A percentile compares a stretch with the other conserved stretches of the same genome.
Evolutionary conservation across 2,329 filamentous ascomycete species (phyloP).

Genomic region (Sarocladiaceae sp.): DNA sequence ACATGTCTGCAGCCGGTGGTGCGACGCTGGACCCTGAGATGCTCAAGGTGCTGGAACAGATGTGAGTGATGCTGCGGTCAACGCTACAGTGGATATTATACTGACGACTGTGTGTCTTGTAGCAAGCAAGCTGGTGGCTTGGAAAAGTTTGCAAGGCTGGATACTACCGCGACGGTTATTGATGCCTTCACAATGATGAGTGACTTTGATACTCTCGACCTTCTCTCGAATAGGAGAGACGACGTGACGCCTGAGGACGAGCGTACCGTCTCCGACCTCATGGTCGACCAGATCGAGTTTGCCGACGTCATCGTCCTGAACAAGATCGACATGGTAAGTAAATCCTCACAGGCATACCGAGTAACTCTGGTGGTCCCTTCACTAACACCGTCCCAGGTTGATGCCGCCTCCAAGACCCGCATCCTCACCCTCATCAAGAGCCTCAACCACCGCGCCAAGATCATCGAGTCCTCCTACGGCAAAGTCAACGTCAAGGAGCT

Average conservation of each 20-base stretch:
- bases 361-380: neutral
- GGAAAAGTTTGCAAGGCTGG: conserved; percentile 58
- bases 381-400: conserved; percentile 21
- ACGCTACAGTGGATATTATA: too few species aligned
- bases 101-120: too few species aligned
- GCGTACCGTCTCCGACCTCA: conserved; percentile 65
- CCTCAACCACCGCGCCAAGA: conserved; percentile 60
- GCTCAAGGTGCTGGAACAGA: conserved; percentile 27
- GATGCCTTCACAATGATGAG: conserved; percentile 67
- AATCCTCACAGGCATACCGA: neutral
- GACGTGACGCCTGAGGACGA: conserved; percentile 63
- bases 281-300: conserved; percentile 74
- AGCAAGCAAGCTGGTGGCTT: conserved; percentile 54
- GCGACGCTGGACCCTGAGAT: conserved; percentile 28
- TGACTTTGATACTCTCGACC: conserved; percentile 64
- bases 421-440: conserved; percentile 49
- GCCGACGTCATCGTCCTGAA: conserved; percentile 68
- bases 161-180: conserved; percentile 67
- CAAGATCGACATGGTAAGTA: conserved; percentile 57
- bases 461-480: conserved; percentile 53
- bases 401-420: conserved; percentile 33
- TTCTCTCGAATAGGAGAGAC: conserved; percentile 57
- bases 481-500: conserved; percentile 57
- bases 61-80: conserved; percentile 22
- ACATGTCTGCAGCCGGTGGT: conserved; percentile 22